Percentiles rank a stretch among this genome's conserved stretches.
Evolutionary conservation across 371 early-diverging fungal species (phyloP).

Genomic region (Mucor piriformis): DNA sequence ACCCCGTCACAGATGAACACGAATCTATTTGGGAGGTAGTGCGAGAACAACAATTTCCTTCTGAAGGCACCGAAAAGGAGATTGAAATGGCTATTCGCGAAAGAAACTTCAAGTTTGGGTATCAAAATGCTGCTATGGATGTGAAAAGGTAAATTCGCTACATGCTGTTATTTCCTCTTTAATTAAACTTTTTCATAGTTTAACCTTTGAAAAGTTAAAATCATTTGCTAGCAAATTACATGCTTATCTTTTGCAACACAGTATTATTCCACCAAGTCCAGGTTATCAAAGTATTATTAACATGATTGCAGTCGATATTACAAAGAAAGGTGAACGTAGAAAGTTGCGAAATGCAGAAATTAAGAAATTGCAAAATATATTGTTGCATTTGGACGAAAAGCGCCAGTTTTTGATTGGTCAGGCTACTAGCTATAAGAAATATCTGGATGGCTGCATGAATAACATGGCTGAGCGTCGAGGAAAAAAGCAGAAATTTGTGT

Average conservation of each 20-base stretch:
- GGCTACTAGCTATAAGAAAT: constrained; percentile 85
- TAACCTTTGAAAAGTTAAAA: constrained; percentile 47
- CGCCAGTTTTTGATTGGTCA: constrained; percentile 81
- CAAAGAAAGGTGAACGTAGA: constrained; percentile 89
- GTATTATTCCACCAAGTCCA: constrained; percentile 33
- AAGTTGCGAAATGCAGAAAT: constrained; percentile 78
- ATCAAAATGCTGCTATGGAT: constrained; percentile 32
- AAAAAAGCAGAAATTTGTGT: constrained; percentile 70
- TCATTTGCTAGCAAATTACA: constrained; percentile 39
- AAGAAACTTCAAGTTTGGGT: constrained; percentile 33
- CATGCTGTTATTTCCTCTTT: background rate
- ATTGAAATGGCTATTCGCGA: constrained; percentile 30
- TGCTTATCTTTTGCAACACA: constrained; percentile 39
- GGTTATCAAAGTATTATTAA: constrained; percentile 90
- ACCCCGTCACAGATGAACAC: constrained; percentile 73
- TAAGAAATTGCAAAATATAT: constrained; percentile 73
- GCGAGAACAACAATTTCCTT: constrained; percentile 51
- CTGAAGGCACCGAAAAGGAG: constrained; percentile 28
- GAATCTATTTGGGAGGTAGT: constrained; percentile 71
- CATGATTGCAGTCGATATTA: constrained; percentile 90
- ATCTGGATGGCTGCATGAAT: constrained; percentile 87
- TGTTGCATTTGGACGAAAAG: constrained; percentile 84
- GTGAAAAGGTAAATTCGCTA: constrained; percentile 20
- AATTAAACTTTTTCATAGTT: constrained; percentile 15
- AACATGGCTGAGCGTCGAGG: constrained; percentile 84